Base-by-base conservation (phyloP, 2,329 filamentous ascomycete genomes). In the Botrytis deweyae region DNA sequence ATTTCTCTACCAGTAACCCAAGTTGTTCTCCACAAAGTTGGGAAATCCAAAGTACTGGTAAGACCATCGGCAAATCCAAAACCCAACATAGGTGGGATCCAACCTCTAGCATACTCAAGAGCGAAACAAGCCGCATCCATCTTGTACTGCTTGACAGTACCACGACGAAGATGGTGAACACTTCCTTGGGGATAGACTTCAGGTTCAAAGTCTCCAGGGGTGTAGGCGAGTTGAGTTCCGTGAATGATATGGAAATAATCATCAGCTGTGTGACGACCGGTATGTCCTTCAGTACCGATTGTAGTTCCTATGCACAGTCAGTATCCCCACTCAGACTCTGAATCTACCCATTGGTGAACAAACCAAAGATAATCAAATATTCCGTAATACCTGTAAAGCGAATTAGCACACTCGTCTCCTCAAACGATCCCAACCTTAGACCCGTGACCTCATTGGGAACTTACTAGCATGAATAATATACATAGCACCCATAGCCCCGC, bases 221-320 rank as follows among this genome's bases (percentile, higher is more conserved):
- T 87, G 85, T 94, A 95, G 77, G 93, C 92, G 79, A 89, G 86
- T 84, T 97, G 91, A 79, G 90, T 89, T 79, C 94, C 94, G 49
- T 86, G 86, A 46, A 97, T 87, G 86, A 97, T 97, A 86, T 95
- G 89, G 87, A 97, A 97, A 87, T 96, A 97, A 86, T 97, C 94
- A 84, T 97, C 93, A 25, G 94, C 94, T 20, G 93, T 95, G 87
- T 97, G 94, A 69, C 94, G 92, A 76, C 94, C 94, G 1, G 90
- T 89, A 86, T 97, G 94, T 75, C 94, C 94, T 84, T 97, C 94
- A 20, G 94, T 97, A 79, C 94, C 94, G 78, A 95, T 84, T 16
- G 93, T 88, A 1, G 92, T 93, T 82, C 93, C 82, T 82, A 61
- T 66, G 33, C n/a, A 38, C 18, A n/a, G 49, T 72, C 7, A 72